Evolutionary conservation across 2,329 filamentous ascomycete species (phyloP), one percentile per base, ranked within the genome.

Genomic region (Xylaria arbuscula): DNA sequence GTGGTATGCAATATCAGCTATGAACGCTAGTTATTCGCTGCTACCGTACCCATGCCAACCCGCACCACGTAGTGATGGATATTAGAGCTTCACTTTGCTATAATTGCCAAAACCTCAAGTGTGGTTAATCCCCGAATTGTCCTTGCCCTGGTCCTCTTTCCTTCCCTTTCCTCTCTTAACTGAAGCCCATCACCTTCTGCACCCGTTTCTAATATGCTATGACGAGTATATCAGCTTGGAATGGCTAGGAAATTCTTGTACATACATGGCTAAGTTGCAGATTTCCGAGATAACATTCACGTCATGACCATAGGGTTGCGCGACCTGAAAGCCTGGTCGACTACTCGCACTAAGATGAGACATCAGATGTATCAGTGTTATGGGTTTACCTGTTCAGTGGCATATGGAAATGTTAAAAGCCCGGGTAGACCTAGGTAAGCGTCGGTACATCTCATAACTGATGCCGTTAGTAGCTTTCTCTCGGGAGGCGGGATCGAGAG

Each of bases 91-190:
- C 7, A 3, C 28, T 15, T 15, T 9, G 3, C 7, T 34, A 34
- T 13, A 38, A 3, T 15, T 5, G 19, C 19, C 11, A 48, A 55
- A 60, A 42, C 58, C 54, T 60, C 67, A 59, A 67, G 64, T 60
- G 67, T 53, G 54, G 64, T 45, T 22, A 15, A 7, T 63, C 10
- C 36, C 48, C 40, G 32, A 3, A 38, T 19, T 38, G 15, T 38
- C n/a, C 10, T 10, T 10, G 19, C 22, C 19, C 11, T 48, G 19
- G 3, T 5, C 45, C 9, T 13, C n/a, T 24, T 22, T 22, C 11
- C 51, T 38, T 19, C 2, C 10, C 38, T 38, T 38, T 55, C 19
- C 1, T 15, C 17, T 22, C 4, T 11, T 2, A 19, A 3, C 10
- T 19, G 5, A 38, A 19, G 7, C 9, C 34, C 15, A 24, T n/a